phyloP scores from a whole-genome alignment of 2,329 filamentous ascomycete species.

The Botrytis elliptica region DNA sequence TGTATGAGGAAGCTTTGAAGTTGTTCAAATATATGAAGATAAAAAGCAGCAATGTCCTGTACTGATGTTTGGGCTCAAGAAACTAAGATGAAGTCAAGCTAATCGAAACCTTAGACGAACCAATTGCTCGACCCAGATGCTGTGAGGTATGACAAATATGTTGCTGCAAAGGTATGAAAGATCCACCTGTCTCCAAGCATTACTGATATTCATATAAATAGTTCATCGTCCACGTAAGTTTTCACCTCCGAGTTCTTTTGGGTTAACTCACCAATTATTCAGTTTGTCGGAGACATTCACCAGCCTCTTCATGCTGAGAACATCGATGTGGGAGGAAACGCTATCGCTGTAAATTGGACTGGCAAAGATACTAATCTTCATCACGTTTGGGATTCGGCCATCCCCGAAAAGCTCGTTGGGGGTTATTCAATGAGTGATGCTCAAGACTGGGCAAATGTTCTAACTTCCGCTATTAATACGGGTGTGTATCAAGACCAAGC shows the following conservation, averaged over 20 bases:
- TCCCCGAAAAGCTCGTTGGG: slow-evolving; percentile 63
- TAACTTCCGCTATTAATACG: slow-evolving; percentile 53
- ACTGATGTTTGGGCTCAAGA: too few species aligned
- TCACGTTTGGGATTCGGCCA: slow-evolving; percentile 70
- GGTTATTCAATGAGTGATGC: slow-evolving; percentile 53
- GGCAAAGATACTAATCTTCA: slow-evolving; percentile 62
- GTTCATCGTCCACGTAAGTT: slow-evolving; percentile 40
- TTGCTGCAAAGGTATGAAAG: slow-evolving; percentile 54
- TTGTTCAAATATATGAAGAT: background rate
- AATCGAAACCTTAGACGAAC: slow-evolving; percentile 42
- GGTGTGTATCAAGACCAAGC: slow-evolving; percentile 55
- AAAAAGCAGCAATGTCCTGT: background rate
- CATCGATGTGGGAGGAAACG: slow-evolving; percentile 64
- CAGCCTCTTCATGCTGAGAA: slow-evolving; percentile 67
- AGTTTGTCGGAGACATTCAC: slow-evolving; percentile 70
- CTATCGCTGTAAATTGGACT: slow-evolving; percentile 63
- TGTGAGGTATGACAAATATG: slow-evolving; percentile 47
- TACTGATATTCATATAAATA: slow-evolving; percentile 22
- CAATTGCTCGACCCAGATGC: slow-evolving; percentile 39
- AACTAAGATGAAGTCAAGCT: slow-evolving; percentile 30
- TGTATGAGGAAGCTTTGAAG: background rate
- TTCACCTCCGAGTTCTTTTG: background rate
- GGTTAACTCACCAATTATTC: slow-evolving; percentile 41
- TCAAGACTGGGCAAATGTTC: slow-evolving; percentile 54
- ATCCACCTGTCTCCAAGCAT: background rate